A percentile compares a stretch with the other conserved stretches of the same genome.
phyloP scores from a whole-genome alignment of 164 flowering plant species.

The Umbilicus rupestris region DNA sequence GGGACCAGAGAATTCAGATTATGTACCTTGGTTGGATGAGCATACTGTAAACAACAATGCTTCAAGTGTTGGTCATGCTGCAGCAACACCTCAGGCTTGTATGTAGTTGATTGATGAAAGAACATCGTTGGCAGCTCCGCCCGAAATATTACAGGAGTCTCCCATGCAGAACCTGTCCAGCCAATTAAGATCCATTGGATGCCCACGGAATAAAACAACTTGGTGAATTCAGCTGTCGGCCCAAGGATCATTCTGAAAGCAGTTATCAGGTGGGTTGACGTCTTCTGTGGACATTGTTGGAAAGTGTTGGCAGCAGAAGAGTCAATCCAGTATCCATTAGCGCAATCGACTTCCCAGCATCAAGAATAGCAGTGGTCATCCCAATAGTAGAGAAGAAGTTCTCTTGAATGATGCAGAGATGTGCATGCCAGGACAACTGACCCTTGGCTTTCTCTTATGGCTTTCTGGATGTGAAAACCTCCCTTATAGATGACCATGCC shows the following conservation, averaged over 20 bases:
- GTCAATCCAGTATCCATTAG: slow-evolving; percentile 13
- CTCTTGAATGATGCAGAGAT: not conserved
- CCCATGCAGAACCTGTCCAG: slow-evolving; percentile 19
- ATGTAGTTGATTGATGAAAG: slow-evolving; percentile 23
- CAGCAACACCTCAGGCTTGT: slow-evolving; percentile 29
- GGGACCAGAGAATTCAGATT: slow-evolving; percentile 26
- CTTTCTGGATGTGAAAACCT: too few species aligned
- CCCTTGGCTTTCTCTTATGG: too few species aligned
- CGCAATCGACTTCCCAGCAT: slow-evolving; percentile 11
- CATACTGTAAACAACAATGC: slow-evolving; percentile 21
- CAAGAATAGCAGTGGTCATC: slow-evolving; percentile 23
- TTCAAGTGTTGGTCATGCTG: slow-evolving; percentile 17
- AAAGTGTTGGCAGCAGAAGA: slow-evolving; percentile 33
- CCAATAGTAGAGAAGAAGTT: not conserved
- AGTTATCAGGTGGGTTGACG: slow-evolving; percentile 34
- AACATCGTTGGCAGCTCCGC: slow-evolving; percentile 29
- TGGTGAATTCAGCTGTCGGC: slow-evolving; percentile 21
- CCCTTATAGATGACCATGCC: not conserved
- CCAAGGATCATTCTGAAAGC: slow-evolving; percentile 40
- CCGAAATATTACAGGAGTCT: slow-evolving; percentile 38
- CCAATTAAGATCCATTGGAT: slow-evolving; percentile 29
- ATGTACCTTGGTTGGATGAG: slow-evolving; percentile 29
- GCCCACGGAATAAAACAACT: slow-evolving; percentile 17
- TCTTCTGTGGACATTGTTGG: slow-evolving; percentile 31
- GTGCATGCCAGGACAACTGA: not conserved